These are phyloP conservation scores for Pharus latifolius DNA, from an alignment of 176 grass and related monocot species.

Conservation along the genomic window DNA sequence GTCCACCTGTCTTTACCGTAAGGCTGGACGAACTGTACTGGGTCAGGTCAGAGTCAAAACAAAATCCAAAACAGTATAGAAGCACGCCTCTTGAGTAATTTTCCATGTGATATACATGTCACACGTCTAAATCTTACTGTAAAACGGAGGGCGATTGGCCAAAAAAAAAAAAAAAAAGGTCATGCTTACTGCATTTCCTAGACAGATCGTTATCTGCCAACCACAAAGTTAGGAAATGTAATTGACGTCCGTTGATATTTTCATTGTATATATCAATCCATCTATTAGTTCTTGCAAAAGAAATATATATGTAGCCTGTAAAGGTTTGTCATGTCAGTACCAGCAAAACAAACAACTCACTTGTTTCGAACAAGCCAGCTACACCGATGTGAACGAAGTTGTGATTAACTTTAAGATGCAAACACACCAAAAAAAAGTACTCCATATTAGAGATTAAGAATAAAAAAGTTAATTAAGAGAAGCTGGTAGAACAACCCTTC, in stretches of 20 bases:
- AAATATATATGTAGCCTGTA: not conserved
- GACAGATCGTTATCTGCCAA: not conserved
- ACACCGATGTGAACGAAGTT: not conserved
- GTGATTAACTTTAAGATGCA: not conserved
- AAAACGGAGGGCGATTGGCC: not conserved
- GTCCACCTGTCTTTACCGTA: too few relatives aligned
- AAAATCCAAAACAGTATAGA: too few relatives aligned
- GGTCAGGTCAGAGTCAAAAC: too few relatives aligned
- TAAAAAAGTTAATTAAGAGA: not conserved
- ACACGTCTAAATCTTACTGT: not conserved
- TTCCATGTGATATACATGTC: too few relatives aligned
- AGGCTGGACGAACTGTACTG: too few relatives aligned
- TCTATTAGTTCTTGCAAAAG: not conserved
- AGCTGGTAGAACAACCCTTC: slow-evolving; percentile 15
- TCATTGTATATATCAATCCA: not conserved
- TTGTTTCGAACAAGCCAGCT: too few relatives aligned
- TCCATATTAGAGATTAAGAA: not conserved
- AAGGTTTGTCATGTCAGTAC: not conserved
- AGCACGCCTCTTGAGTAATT: too few relatives aligned
- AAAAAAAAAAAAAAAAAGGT: too few relatives aligned
- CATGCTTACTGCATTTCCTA: not conserved
- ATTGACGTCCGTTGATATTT: not conserved
- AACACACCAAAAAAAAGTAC: not conserved
- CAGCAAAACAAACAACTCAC: not conserved
- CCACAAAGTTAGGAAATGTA: not conserved